A percentile compares a stretch with the other conserved stretches of the same genome.
Conservation (phyloP, 805 yeast genomes). For the Cyberlindnera mycetangii region DNA sequence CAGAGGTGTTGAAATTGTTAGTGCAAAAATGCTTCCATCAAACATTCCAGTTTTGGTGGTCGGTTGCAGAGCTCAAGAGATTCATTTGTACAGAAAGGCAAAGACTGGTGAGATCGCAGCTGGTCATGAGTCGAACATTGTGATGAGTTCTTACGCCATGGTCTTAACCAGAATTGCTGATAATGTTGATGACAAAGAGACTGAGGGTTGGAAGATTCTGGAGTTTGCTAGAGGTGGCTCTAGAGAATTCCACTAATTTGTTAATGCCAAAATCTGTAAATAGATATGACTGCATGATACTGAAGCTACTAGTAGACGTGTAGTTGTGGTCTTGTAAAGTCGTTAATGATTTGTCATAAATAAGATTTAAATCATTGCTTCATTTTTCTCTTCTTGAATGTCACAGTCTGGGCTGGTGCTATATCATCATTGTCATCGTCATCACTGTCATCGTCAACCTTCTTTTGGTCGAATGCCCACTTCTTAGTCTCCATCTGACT, state of each 20-base stretch:
- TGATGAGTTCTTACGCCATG: conserved; percentile 93
- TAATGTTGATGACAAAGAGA: conserved; percentile 81
- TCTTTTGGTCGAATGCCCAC: conserved; percentile 29
- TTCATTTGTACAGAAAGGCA: conserved; percentile 80
- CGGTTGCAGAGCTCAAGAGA: conserved; percentile 95
- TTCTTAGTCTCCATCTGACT: conserved; percentile 26
- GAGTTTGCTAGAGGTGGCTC: conserved; percentile 95
- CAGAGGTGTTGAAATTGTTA: conserved; percentile 89
- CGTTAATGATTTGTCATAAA: too few relatives aligned
- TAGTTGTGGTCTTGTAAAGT: too few relatives aligned
- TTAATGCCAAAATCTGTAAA: background rate
- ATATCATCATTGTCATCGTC: conserved; percentile 22
- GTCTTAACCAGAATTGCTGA: conserved; percentile 92
- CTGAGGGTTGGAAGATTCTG: conserved; percentile 96
- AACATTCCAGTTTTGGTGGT: conserved; percentile 91
- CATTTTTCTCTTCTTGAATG: conserved; percentile 25
- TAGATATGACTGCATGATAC: conserved; percentile 13
- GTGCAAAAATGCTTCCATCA: conserved; percentile 84
- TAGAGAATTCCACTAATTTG: conserved; percentile 54
- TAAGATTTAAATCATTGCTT: conserved; percentile 3
- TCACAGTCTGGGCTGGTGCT: conserved; percentile 1
- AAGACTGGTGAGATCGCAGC: conserved; percentile 95
- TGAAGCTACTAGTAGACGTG: too few relatives aligned
- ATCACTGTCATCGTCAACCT: conserved; percentile 11
- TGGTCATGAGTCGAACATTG: conserved; percentile 90